Base-by-base conservation (phyloP, 1,284 basidiomycete species). In the Afroboletus lepidellus region DNA sequence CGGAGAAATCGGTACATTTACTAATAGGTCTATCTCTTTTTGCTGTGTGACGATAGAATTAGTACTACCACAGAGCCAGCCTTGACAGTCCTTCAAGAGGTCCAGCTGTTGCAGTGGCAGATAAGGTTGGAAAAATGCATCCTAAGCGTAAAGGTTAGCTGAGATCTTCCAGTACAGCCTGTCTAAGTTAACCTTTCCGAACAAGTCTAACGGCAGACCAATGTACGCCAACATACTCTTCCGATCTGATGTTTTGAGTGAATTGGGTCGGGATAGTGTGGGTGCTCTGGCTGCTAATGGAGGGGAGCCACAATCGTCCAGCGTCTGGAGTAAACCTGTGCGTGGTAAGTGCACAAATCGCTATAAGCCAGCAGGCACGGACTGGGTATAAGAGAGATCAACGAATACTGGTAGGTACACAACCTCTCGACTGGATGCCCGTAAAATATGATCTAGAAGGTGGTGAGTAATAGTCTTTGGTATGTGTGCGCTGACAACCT, bases 121-220 rank as follows among this genome's bases (percentile, higher is more conserved):
- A 71, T 98, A 99, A 1, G 96, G 97, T 71, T 99, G 96, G 74
- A 99, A 99, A 74, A 98, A 95, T 2, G 94, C 81, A 59, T 93
- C 92, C 84, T 90, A 57, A 32, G 18, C 41, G 8, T 20, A 27
- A 42, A 3, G 46, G 50, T 59, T 29, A 48, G 38, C 15, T 3
- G n/a, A 46, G 41, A 34, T 38, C 29, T 34, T 43, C 37, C 20
- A 25, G 21, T 45, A 42, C 8, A 33, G 20, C 5, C 6, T 46
- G 37, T 32, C 46, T 54, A 29, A 27, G 48, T 13, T 55, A 41
- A 86, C 87, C 76, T 87, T 87, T 51, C 91, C 92, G 56, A 94
- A 94, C 21, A 94, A 68, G 63, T 95, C 89, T 15, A 98, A 74
- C 3, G 94, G 96, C 24, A 98, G 74, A 21, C 96, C 97, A 65